Evolutionary conservation across 306 rosid genomes (phyloP), one percentile per base, ranked within the genome.

Genomic region (Lathyrus aphaca): DNA sequence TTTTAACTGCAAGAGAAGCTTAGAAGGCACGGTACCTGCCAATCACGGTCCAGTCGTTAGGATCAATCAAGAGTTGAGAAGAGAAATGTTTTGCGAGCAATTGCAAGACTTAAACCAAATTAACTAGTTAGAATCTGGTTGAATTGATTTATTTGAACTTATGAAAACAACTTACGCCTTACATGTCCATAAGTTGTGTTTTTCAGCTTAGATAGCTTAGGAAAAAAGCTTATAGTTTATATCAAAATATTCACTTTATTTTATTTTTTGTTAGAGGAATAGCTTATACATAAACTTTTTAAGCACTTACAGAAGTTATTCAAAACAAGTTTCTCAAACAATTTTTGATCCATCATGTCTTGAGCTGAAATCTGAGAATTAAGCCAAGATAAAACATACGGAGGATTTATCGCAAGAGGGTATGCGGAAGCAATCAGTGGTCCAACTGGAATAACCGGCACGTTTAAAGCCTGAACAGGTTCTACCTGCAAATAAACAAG

Each of bases 11-110:
- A 85, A 56, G 37, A 90, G 89, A 84, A 90, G 83, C 85, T 88
- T 93, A 58, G 94, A 70, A 66, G 98, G 96, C 60, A 93, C 83
- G 0, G 90, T 86, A 83, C 95, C 98, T 93, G 87, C 71, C 67
- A 60, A 54, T 45, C 57, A 69, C 55, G 76, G 68, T 49, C 49
- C 38, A 57, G 23, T 59, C 71, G 58, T 23, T 60, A 79, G 29
- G 40, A 19, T 18, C 35, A 42, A 43, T 55, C 53, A 45, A 77
- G 43, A 74, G 14, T 54, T 54, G 11, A 46, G 58, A 29, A 62
- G 45, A 46, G 32, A 23, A 45, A 42, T 12, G n/a, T 8, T 18
- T 70, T 51, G 29, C 42, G 12, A 40, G 21, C 40, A 23, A 15
- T 59, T 42, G 58, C 19, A 32, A 46, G 16, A 5, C 4, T 50